A percentile compares a stretch with the other conserved stretches of the same genome.
These are phyloP conservation scores for Samsoniella hepiali DNA, from an alignment of 2,329 filamentous ascomycete genomes.

Conservation along the genomic window DNA sequence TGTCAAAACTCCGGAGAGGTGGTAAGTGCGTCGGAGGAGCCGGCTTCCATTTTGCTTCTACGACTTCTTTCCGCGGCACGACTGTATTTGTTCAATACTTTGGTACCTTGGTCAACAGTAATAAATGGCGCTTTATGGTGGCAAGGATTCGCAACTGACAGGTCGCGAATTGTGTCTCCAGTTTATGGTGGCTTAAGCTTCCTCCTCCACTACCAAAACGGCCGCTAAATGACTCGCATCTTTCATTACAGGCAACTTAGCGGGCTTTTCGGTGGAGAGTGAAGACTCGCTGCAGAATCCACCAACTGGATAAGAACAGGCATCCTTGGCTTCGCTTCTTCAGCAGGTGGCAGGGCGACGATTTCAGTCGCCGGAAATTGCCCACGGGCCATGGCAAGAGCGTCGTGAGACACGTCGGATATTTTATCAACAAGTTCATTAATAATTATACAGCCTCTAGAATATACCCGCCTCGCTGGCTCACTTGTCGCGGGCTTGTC, in stretches of 20 bases:
- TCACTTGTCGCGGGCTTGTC: constrained; percentile 6
- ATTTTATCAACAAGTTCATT: too few species aligned
- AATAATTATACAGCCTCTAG: neutral
- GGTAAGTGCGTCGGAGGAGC: neutral
- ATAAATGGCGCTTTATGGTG: neutral
- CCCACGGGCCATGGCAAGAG: neutral
- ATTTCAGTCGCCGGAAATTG: neutral
- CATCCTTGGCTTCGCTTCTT: neutral
- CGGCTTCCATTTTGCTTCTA: neutral
- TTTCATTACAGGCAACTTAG: constrained; percentile 5
- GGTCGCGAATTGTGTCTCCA: neutral
- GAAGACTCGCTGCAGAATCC: neutral
- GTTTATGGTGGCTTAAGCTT: neutral
- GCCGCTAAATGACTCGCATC: constrained; percentile 7
- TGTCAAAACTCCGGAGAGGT: neutral
- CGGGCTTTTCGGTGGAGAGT: constrained; percentile 4
- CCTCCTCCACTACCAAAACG: neutral
- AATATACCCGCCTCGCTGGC: neutral
- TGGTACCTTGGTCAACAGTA: neutral
- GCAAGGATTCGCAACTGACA: neutral
- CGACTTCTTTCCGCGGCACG: neutral
- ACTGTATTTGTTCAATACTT: neutral
- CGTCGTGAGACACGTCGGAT: neutral
- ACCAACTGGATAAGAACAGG: neutral
- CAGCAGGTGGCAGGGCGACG: neutral